Percentiles rank a stretch among this genome's conserved stretches.
Evolutionary conservation across 148 eudicot species (phyloP).

Genomic region (Pouteria glomerata): DNA sequence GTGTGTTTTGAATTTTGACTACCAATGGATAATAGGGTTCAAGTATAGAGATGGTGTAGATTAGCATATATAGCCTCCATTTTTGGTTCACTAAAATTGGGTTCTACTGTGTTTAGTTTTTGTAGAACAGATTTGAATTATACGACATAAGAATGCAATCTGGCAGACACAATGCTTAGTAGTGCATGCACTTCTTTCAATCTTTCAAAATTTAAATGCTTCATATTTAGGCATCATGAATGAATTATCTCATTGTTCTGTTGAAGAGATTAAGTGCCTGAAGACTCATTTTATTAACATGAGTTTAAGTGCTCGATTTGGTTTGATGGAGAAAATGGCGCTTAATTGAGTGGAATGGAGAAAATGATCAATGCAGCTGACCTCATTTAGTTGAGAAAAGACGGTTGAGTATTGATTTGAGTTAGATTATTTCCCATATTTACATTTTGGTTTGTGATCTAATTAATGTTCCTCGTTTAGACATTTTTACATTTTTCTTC

Average conservation of each 20-base stretch:
- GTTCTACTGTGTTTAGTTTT: not conserved
- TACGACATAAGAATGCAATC: not conserved
- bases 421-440: no score
- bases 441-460: no score
- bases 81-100: not conserved
- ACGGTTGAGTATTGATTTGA: no score
- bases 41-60: not conserved
- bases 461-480: not conserved
- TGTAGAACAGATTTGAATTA: not conserved
- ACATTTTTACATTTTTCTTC: not conserved
- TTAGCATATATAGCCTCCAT: not conserved
- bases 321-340: no score
- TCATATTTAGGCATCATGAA: not conserved
- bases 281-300: not conserved
- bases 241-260: not conserved
- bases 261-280: no score
- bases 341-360: no score
- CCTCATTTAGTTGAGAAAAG: no score
- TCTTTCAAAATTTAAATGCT: not conserved
- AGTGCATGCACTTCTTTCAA: not conserved
- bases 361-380: no score
- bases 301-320: no score
- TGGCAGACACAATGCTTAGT: not conserved
- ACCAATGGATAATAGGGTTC: not conserved
- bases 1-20: conserved; percentile 7